Base-by-base conservation (phyloP, 306 rosid species). In the Rubus parviflorus region DNA sequence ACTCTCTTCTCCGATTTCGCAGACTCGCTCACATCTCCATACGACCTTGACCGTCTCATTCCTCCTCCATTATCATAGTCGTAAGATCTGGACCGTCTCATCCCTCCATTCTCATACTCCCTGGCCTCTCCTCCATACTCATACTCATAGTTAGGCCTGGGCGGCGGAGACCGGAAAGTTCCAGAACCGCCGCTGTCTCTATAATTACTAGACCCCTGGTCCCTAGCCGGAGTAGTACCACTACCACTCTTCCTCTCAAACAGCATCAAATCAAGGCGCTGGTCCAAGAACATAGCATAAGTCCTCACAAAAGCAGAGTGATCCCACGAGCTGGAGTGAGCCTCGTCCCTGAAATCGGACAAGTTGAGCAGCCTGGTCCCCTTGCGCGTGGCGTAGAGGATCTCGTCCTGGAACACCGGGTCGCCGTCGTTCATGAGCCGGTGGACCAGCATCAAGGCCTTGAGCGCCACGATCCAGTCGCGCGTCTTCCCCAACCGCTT, bases 241-340 rank as follows among this genome's bases (percentile, higher is more conserved):
- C 63, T 54, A 4, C 60, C 68, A 8, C 83, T 49, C 52, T 90
- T 92, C 72, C 82, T 87, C 54, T 90, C 94, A 37, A 82, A 95
- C 1, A 89, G 77, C 86, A 83, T 81, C 88, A 95, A 38, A 79
- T 95, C 97, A 4, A 95, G 94, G 8, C 97, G 87, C 75, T 95
- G 99, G 80, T 95, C 99, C 38, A 95, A 87, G 70, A 87, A 95
- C 91, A 95, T 76, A 12, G 99, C 94, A 57, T 88, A 95, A 20
- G 99, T 90, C 81, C 97, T 82, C 1, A 95, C 96, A 11, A 90
- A 95, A 61, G 97, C 94, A 0, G 99, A 92, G 82, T 90, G 96
- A 76, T 95, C 99, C 99, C 99, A 95, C 1, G 99, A 92, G 86
- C 88, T 90, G 3, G 99, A 90, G 84, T 95, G 99, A 70, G 97